phyloP scores from a whole-genome alignment of 2,329 filamentous ascomycete species.

The Fusarium clavum region DNA sequence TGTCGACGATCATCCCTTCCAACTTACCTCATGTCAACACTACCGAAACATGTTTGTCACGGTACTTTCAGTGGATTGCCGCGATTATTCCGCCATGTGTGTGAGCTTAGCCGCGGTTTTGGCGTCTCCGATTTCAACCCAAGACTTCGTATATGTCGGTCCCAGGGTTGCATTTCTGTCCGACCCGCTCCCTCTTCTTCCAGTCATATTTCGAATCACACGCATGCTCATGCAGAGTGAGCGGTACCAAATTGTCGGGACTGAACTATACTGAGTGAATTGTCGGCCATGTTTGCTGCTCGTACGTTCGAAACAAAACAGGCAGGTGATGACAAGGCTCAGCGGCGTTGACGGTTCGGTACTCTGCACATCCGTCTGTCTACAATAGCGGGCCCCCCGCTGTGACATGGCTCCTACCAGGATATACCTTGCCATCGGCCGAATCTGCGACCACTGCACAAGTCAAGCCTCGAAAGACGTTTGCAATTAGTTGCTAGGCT shows the following conservation, averaged over 20 bases:
- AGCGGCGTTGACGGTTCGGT: constrained; percentile 33
- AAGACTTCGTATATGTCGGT: constrained; percentile 44
- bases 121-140: constrained; percentile 39
- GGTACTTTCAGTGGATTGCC: constrained; percentile 24
- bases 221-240: constrained; percentile 45
- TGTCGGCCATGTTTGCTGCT: constrained; percentile 26
- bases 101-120: constrained; percentile 39
- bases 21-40: constrained; percentile 22
- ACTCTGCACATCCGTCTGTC: constrained; percentile 22
- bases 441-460: constrained; percentile 14
- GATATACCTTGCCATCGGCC: constrained; percentile 14
- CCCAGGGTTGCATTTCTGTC: constrained; percentile 29
- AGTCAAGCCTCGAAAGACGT: constrained; percentile 22
- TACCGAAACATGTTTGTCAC: constrained; percentile 15
- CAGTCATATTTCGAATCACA: constrained; percentile 36
- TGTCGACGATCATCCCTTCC: constrained; percentile 23
- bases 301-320: constrained; percentile 42
- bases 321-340: constrained; percentile 30
- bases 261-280: constrained; percentile 28
- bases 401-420: constrained; percentile 22
- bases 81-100: constrained; percentile 39
- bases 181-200: constrained; percentile 22
- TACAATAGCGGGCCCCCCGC: constrained; percentile 19
- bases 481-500: constrained; percentile 31
- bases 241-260: constrained; percentile 50